phyloP scores from a whole-genome alignment of 441 rosid species.

The Gossypium davidsonii region DNA sequence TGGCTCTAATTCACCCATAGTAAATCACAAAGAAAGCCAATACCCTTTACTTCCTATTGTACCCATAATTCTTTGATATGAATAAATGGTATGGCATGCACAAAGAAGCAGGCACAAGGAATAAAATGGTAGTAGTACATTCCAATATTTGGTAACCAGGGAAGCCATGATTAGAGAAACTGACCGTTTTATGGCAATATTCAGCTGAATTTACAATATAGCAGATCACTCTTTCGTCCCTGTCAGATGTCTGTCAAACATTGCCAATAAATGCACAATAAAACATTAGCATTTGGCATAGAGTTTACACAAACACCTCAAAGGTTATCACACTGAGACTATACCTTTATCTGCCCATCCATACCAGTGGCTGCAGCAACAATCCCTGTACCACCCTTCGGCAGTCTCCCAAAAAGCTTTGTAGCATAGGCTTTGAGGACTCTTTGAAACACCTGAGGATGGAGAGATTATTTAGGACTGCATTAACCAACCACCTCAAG shows the following conservation, averaged over 20 bases:
- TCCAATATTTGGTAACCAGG: conserved; percentile 7
- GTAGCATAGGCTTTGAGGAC: conserved; percentile 88
- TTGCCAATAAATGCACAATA: conserved; percentile 20
- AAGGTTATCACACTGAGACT: neutral
- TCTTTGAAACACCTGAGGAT: conserved; percentile 84
- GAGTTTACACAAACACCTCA: neutral
- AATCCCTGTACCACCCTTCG: conserved; percentile 92
- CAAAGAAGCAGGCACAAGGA: neutral
- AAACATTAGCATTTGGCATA: conserved; percentile 13
- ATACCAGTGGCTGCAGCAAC: conserved; percentile 99
- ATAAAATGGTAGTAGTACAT: conserved; percentile 1
- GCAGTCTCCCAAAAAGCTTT: conserved; percentile 81
- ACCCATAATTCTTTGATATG: neutral
- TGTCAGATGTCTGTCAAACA: conserved; percentile 76
- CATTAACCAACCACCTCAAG: neutral
- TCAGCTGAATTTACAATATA: conserved; percentile 96
- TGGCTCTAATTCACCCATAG: neutral
- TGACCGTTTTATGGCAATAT: conserved; percentile 90
- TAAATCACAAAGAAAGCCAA: neutral
- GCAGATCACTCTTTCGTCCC: conserved; percentile 91
- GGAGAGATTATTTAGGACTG: conserved; percentile 8
- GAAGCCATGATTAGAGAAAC: conserved; percentile 21
- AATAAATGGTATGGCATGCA: neutral
- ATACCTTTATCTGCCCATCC: conserved; percentile 96
- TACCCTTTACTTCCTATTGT: neutral